phyloP scores from a whole-genome alignment of 2,329 filamentous ascomycete genomes.

The Colletotrichum coccodes region DNA sequence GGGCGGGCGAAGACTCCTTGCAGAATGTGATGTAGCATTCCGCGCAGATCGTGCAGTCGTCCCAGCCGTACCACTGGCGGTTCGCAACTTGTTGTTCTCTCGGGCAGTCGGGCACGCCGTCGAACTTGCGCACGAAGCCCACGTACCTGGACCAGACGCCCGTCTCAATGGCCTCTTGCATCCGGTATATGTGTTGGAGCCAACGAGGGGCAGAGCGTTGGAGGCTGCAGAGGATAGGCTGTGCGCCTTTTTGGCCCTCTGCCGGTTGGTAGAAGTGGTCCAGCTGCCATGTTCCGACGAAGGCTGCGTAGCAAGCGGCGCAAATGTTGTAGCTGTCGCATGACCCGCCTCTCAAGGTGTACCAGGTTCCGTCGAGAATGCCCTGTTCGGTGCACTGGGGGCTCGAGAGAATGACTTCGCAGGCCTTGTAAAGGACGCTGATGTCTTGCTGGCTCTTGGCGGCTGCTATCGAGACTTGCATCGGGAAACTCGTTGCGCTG shows the following conservation, averaged over 20 bases:
- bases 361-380: slow-evolving; percentile 45
- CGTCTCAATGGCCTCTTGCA: slow-evolving; percentile 43
- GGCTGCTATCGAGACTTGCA: slow-evolving; percentile 39
- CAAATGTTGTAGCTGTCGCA: slow-evolving; percentile 41
- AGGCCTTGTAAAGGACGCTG: slow-evolving; percentile 39
- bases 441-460: slow-evolving; percentile 40
- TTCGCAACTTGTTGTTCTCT: slow-evolving; percentile 1
- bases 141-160: slow-evolving; percentile 43
- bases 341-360: slow-evolving; percentile 39
- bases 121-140: slow-evolving; percentile 40
- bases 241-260: slow-evolving; percentile 26
- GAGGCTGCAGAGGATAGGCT: slow-evolving; percentile 42
- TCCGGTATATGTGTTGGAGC: slow-evolving; percentile 37
- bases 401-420: slow-evolving; percentile 35
- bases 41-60: slow-evolving; percentile 29
- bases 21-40: slow-evolving; percentile 32
- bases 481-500: slow-evolving; percentile 15
- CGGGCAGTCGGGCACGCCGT: slow-evolving; percentile 23
- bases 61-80: slow-evolving; percentile 33
- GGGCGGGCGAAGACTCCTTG: slow-evolving; percentile 6
- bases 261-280: slow-evolving; percentile 40
- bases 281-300: slow-evolving; percentile 39
- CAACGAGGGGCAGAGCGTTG: slow-evolving; percentile 40
- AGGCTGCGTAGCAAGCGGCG: slow-evolving; percentile 45
- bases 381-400: slow-evolving; percentile 41